These are phyloP conservation scores for Lipomyces sp. DNA, from an alignment of 805 yeast genomes.

Conservation along the genomic window DNA sequence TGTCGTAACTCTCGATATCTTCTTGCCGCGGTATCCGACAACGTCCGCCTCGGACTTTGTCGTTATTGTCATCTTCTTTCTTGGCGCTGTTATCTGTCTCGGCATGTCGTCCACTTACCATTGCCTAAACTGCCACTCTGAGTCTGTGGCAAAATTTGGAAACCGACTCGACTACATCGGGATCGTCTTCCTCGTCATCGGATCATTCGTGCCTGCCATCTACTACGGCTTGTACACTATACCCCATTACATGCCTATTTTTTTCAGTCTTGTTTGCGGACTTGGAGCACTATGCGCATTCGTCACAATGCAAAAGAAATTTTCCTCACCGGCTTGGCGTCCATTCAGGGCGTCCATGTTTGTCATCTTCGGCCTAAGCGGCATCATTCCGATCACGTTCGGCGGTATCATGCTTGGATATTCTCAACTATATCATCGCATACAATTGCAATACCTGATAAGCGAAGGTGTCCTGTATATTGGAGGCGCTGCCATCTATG, in stretches of 20 bases:
- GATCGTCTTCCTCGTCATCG: slow-evolving; percentile 67
- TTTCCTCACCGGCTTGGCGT: slow-evolving; percentile 73
- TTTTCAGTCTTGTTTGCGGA: slow-evolving; percentile 52
- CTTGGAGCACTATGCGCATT: slow-evolving; percentile 68
- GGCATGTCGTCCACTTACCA: slow-evolving; percentile 71
- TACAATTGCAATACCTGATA: slow-evolving; percentile 65
- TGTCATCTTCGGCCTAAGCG: slow-evolving; percentile 78
- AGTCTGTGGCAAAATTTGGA: slow-evolving; percentile 57
- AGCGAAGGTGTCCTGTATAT: slow-evolving; percentile 78
- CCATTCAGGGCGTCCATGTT: slow-evolving; percentile 79
- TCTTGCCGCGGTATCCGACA: slow-evolving; percentile 40
- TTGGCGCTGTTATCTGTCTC: slow-evolving; percentile 64
- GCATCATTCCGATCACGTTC: slow-evolving; percentile 67
- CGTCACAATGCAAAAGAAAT: slow-evolving; percentile 66
- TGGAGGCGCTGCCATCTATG: slow-evolving; percentile 78
- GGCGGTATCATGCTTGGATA: slow-evolving; percentile 56
- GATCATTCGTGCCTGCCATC: slow-evolving; percentile 60
- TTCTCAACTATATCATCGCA: slow-evolving; percentile 46
- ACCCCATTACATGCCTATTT: slow-evolving; percentile 40
- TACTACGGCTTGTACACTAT: slow-evolving; percentile 54
- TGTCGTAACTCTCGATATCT: slow-evolving; percentile 25
- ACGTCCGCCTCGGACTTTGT: slow-evolving; percentile 52
- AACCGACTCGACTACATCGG: slow-evolving; percentile 79
- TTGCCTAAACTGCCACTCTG: slow-evolving; percentile 69
- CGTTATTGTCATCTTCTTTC: slow-evolving; percentile 58